Percentiles rank a stretch among this genome's conserved stretches.
These are phyloP conservation scores for Geosmithia putterillii DNA, from an alignment of 2,329 filamentous ascomycete genomes.

Conservation along the genomic window DNA sequence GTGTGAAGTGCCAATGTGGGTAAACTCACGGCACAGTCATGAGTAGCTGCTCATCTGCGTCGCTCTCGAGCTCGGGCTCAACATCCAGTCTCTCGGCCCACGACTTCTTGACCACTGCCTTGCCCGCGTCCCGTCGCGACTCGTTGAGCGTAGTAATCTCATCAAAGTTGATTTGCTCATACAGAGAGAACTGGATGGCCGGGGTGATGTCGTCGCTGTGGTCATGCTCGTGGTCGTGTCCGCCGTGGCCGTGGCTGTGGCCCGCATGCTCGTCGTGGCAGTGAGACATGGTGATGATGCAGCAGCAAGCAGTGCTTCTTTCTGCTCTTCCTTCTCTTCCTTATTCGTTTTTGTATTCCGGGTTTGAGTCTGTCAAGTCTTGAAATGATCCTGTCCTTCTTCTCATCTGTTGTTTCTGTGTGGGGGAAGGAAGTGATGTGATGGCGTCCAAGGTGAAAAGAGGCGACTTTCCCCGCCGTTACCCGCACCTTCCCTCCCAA, in stretches of 20 bases:
- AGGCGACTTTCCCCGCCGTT: background rate
- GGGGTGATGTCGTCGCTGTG: conserved; percentile 89
- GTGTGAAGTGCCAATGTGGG: background rate
- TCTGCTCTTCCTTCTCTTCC: conserved; percentile 11
- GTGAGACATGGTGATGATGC: conserved; percentile 18
- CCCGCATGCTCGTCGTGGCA: conserved; percentile 38
- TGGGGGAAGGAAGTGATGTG: background rate
- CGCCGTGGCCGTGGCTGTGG: conserved; percentile 40
- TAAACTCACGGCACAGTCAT: conserved; percentile 72
- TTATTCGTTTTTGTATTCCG: conserved; percentile 16
- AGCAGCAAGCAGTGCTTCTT: background rate
- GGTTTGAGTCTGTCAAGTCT: too few species aligned
- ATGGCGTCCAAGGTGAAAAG: background rate
- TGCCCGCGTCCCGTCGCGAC: conserved; percentile 52
- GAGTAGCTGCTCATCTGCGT: conserved; percentile 86
- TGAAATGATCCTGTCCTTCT: background rate
- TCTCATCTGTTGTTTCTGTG: background rate
- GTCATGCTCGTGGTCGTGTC: conserved; percentile 57
- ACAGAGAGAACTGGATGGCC: conserved; percentile 80
- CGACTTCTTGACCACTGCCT: conserved; percentile 73
- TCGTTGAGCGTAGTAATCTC: conserved; percentile 80
- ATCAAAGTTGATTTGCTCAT: conserved; percentile 85
- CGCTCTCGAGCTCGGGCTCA: conserved; percentile 68
- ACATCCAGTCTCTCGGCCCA: conserved; percentile 68
- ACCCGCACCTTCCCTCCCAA: background rate